These are phyloP conservation scores for Amylocarpus encephaloides DNA, from an alignment of 2,329 filamentous ascomycete genomes.

Conservation along the genomic window DNA sequence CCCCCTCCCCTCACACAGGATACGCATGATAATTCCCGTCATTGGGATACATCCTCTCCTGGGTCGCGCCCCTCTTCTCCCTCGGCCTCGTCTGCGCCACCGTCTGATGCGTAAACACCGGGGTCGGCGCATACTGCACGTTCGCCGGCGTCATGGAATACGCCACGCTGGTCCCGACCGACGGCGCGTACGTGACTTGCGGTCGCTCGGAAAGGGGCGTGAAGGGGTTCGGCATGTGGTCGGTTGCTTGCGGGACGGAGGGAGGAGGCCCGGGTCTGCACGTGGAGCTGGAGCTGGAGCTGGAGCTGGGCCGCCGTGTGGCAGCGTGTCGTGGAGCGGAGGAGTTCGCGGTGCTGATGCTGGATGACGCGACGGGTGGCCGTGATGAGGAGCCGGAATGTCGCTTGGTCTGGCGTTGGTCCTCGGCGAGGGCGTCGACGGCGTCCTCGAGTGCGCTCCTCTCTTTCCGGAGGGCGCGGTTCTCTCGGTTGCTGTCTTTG, in stretches of 20 bases:
- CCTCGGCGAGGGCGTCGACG: conserved; percentile 7
- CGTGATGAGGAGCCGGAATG: neutral
- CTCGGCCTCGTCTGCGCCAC: neutral
- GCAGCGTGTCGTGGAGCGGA: neutral
- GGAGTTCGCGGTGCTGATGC: neutral
- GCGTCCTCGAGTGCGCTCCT: conserved; percentile 8
- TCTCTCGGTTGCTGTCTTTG: conserved; percentile 23
- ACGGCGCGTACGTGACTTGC: conserved; percentile 9
- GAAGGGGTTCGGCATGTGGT: conserved; percentile 21
- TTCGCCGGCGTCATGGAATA: conserved; percentile 5
- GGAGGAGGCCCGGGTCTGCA: neutral
- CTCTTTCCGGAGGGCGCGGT: conserved; percentile 18
- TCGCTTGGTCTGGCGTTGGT: conserved; percentile 8
- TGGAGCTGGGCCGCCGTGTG: conserved; percentile 1
- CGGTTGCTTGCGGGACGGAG: conserved; percentile 12
- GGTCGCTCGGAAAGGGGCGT: conserved; percentile 12
- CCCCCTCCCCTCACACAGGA: conserved; percentile 6
- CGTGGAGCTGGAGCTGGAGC: conserved; percentile 6
- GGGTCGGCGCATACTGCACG: conserved; percentile 8
- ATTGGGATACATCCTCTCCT: conserved; percentile 9
- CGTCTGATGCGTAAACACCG: conserved; percentile 2
- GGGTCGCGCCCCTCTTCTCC: neutral
- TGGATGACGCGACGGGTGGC: neutral
- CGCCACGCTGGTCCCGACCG: neutral
- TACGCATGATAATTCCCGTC: conserved; percentile 27